These are phyloP conservation scores for Fusarium decemcellulare DNA, from an alignment of 2,329 filamentous ascomycete genomes.

Conservation along the genomic window DNA sequence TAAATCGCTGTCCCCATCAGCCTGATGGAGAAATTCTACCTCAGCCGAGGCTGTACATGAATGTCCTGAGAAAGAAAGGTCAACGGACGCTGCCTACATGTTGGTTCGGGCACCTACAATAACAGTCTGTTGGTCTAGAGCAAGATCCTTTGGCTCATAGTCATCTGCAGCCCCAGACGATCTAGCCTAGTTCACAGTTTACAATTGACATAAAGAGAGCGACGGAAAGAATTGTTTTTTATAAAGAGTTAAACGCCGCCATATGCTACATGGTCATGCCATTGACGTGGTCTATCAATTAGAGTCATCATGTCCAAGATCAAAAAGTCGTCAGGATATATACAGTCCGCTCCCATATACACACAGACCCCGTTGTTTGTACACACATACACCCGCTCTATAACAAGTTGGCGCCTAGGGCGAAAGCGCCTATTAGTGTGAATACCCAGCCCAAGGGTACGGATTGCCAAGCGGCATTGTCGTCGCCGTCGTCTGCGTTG, in stretches of 20 bases:
- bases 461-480: slow-evolving; percentile 35
- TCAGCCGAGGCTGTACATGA: background rate
- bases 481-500: slow-evolving; percentile 20
- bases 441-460: slow-evolving; percentile 37
- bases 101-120: no score
- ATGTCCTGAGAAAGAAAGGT: background rate
- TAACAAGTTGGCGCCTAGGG: slow-evolving; percentile 43
- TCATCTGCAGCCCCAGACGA: no score
- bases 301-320: slow-evolving; percentile 24
- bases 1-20: background rate
- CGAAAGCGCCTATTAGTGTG: slow-evolving; percentile 38
- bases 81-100: background rate
- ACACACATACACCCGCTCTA: slow-evolving; percentile 15
- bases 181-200: background rate
- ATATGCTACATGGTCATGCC: slow-evolving; percentile 18
- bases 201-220: background rate
- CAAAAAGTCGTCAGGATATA: slow-evolving; percentile 25
- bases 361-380: background rate
- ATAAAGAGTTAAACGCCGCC: slow-evolving; percentile 29
- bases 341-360: slow-evolving; percentile 20
- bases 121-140: no score
- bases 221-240: no score
- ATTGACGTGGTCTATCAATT: slow-evolving; percentile 32
- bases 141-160: no score
- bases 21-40: background rate